These are phyloP conservation scores for Gossypium rotundifolium DNA, from an alignment of 345 rosid species.

Conservation along the genomic window DNA sequence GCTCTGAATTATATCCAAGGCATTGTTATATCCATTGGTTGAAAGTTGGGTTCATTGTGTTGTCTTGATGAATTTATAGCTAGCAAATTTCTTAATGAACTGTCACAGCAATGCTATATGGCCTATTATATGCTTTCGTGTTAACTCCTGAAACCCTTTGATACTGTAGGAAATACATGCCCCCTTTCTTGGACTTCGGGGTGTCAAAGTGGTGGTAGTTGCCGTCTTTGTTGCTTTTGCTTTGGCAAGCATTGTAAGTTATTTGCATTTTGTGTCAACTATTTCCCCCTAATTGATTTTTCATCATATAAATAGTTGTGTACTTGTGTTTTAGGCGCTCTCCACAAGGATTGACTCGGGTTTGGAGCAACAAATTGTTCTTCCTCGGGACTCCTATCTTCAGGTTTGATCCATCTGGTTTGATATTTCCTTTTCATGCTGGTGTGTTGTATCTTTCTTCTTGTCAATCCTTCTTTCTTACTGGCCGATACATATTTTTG, in stretches of 20 bases:
- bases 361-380: constrained; percentile 92
- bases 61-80: background rate
- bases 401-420: constrained; percentile 48
- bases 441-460: constrained; percentile 1
- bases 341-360: constrained; percentile 89
- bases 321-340: constrained; percentile 50
- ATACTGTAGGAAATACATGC: constrained; percentile 72
- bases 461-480: background rate
- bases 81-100: background rate
- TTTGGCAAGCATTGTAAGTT: constrained; percentile 83
- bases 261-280: background rate
- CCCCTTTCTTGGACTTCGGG: constrained; percentile 71
- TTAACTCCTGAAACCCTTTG: background rate
- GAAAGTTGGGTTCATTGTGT: background rate
- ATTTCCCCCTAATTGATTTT: background rate
- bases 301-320: constrained; percentile 2
- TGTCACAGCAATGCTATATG: too few relatives aligned
- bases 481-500: background rate
- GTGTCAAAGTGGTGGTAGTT: constrained; percentile 66
- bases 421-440: background rate
- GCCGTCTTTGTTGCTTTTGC: constrained; percentile 68
- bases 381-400: constrained; percentile 92
- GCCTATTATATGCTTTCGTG: constrained; percentile 2
- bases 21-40: background rate
- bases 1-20: background rate